Base-by-base conservation (phyloP, 805 yeast species). In the Ogataea polymorpha region DNA sequence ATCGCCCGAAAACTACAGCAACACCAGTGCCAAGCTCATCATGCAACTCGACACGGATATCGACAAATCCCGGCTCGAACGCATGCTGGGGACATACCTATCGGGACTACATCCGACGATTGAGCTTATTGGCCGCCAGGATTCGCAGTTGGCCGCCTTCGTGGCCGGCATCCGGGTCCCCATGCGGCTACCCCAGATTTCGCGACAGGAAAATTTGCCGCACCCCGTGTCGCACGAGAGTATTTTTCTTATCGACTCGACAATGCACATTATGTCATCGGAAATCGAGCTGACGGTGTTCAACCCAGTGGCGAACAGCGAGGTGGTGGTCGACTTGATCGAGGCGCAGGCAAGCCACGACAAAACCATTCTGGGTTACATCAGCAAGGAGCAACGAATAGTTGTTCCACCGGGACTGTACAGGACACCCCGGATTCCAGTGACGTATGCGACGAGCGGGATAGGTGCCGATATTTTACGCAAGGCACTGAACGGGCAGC, bases 221-320 rank as follows among this genome's bases (percentile, higher is more conserved):
- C 27, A 23, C 35, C 31, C 25, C 35, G 16, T 18, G 14, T 18
- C 38, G 13, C 30, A 17, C 23, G 26, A 14, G 12, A 34, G 26
- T 11, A 43, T 53, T 2, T 79, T 79, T 42, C 58, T 80, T 6
- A 38, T 73, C 1, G 71, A 68, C 12, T 67, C 77, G 5, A 74
- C 75, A 0, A 71, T 80, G 61, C 83, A 80, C 55, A 48, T 80
- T 3, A 61, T 79, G 60, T 62, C 73, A 0, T 73, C 80, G 1
- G 79, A 77, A 33, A 66, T 77, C 5, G 82, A 78, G 49, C 53
- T 80, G 41, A 70, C 72, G 0, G 62, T 79, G 0, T 75, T 55
- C 56, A 80, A 80, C 49, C 86, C 86, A 1, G 50, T 80, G 1
- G 41, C 47, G 4, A 78, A 80, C 50, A 55, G 66, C n/a, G 72